These are phyloP conservation scores for Penicillium sp. DNA, from an alignment of 2,329 filamentous ascomycete genomes.

Conservation along the genomic window DNA sequence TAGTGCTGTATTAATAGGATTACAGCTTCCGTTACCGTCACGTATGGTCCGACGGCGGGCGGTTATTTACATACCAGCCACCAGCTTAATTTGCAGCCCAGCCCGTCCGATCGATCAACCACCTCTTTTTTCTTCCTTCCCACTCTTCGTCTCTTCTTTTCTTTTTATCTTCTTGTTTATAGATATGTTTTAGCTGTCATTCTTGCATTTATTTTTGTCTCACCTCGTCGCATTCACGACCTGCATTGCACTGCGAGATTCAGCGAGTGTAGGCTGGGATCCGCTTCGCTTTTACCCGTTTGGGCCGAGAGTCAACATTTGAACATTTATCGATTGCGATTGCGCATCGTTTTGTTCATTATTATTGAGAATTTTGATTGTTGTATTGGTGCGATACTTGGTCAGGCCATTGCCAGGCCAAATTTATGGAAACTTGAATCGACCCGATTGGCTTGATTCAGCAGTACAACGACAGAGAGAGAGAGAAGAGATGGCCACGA, in stretches of 20 bases:
- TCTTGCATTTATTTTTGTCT: neutral
- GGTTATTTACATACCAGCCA: slow-evolving; percentile 10
- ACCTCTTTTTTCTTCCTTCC: slow-evolving; percentile 24
- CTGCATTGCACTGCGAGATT: neutral
- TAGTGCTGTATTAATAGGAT: too few species aligned
- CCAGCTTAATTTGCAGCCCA: slow-evolving; percentile 12
- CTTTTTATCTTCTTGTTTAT: neutral
- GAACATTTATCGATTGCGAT: neutral
- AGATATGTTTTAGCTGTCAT: neutral
- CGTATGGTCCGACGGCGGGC: neutral
- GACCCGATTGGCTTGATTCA: neutral
- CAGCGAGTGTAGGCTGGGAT: too few species aligned
- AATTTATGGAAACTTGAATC: neutral
- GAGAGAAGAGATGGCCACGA: slow-evolving; percentile 10
- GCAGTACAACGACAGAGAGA: neutral
- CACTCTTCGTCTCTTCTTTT: slow-evolving; percentile 7
- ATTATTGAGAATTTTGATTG: neutral
- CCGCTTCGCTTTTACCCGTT: slow-evolving; percentile 15
- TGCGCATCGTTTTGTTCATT: neutral
- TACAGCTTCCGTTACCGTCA: too few species aligned
- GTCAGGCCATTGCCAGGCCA: neutral
- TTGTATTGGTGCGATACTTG: neutral
- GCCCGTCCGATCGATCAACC: slow-evolving; percentile 18
- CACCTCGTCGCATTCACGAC: neutral
- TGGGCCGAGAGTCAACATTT: neutral